phyloP scores from a whole-genome alignment of 2,329 filamentous ascomycete genomes.

The Hypocrella siamensis region DNA sequence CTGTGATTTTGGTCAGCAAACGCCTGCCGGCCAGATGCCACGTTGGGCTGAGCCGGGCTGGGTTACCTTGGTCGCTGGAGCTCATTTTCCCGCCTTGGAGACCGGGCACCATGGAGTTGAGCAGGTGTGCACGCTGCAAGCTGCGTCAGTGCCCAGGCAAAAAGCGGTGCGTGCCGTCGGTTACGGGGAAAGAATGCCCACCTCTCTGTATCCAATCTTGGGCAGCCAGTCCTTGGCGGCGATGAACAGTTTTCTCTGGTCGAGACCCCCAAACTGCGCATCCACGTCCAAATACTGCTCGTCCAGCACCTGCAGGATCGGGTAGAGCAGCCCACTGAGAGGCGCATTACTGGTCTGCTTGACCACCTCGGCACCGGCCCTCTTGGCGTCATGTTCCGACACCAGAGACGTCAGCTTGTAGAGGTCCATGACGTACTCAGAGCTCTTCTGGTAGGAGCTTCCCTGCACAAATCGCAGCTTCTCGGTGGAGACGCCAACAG shows the following conservation, averaged over 20 bases:
- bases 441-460: constrained; percentile 60
- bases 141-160: not conserved
- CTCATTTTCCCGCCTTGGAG: constrained; percentile 78
- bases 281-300: constrained; percentile 83
- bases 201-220: constrained; percentile 67
- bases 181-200: constrained; percentile 8
- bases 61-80: constrained; percentile 47
- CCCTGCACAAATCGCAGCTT: constrained; percentile 75
- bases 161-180: not conserved
- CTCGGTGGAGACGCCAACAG: constrained; percentile 64
- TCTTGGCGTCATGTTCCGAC: constrained; percentile 70
- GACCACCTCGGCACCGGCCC: constrained; percentile 84
- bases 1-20: constrained; percentile 17
- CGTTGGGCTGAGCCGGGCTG: no score
- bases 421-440: constrained; percentile 75
- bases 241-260: constrained; percentile 82
- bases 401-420: constrained; percentile 59
- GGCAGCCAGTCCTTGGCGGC: constrained; percentile 75
- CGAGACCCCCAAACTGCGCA: constrained; percentile 69
- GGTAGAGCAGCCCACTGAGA: constrained; percentile 32
- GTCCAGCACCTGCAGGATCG: constrained; percentile 65
- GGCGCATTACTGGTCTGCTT: constrained; percentile 74
- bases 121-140: constrained; percentile 20
- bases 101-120: constrained; percentile 73
- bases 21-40: not conserved